phyloP scores from a whole-genome alignment of 108 stramenopile genomes.

The Chaetoceros tenuissimus region DNA sequence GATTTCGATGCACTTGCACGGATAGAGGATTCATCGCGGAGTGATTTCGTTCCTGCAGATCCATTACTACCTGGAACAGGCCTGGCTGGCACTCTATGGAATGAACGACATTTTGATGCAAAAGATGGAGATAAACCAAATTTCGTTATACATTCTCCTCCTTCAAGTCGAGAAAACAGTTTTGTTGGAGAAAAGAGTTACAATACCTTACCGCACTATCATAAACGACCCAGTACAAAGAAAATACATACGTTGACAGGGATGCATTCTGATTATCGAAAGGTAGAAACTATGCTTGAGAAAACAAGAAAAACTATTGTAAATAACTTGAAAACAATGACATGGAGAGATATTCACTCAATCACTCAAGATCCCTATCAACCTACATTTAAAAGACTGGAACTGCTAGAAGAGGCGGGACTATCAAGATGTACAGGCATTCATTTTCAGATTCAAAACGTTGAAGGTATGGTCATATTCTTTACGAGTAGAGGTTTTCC shows the following conservation, averaged over 20 bases:
- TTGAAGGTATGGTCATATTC: background rate
- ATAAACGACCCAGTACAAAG: too few species aligned
- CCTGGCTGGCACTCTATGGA: background rate
- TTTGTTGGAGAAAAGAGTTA: too few species aligned
- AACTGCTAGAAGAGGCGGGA: background rate
- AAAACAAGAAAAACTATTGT: background rate
- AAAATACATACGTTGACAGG: background rate
- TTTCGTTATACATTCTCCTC: background rate
- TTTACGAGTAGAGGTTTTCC: background rate
- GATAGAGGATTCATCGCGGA: background rate
- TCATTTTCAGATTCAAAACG: background rate
- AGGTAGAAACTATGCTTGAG: background rate
- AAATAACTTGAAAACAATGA: background rate
- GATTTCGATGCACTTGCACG: background rate
- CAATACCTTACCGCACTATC: too few species aligned
- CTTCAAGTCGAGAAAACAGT: background rate
- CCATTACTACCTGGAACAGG: background rate
- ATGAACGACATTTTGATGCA: background rate
- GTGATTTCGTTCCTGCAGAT: background rate
- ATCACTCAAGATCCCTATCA: background rate
- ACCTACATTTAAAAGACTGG: background rate
- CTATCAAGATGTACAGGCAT: background rate
- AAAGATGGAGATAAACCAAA: background rate
- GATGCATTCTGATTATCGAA: background rate
- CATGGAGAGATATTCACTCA: background rate